Base-by-base conservation (phyloP, 805 yeast species). In the Cyberlindnera mrakii region DNA sequence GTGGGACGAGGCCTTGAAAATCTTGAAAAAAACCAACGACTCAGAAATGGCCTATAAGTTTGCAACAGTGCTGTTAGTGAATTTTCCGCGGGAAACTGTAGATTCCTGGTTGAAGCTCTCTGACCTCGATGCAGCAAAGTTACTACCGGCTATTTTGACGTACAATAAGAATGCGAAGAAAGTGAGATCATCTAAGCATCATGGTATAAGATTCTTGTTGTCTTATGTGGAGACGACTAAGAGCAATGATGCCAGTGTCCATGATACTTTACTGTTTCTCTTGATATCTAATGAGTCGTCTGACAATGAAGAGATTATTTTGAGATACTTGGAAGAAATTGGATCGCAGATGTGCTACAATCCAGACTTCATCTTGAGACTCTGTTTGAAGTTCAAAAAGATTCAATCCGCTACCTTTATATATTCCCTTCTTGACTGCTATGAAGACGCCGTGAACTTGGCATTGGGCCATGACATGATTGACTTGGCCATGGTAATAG, bases 361-460 rank as follows among this genome's bases (percentile, higher is more conserved):
- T 55, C 65, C 79, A 2, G 88, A 86, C 50, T 86, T 85, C 52
- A 75, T 90, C 4, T 60, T 93, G 29, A 68, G 97, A 43, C 59
- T 89, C 27, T 85, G 95, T 52, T 69, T 85, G 39, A 74, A 72
- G 43, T 73, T 75, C 55, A 60, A 74, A 10, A 78, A 77, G 45
- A 67, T 71, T 39, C 77, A 77, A 46, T 74, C 90, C 1, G 89
- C 96, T 1, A 78, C 88, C 9, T 72, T 75, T 45, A 72, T 93
- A n/a, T 79, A 84, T 52, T 76, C 93, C 1, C 68, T 76, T 40
- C 63, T 87, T 62, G 77, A 72, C 4, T 70, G 85, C 37, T 85
- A 73, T 56, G 95, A 88, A 47, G 89, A 85, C 42, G 97, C 98
- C 0, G 78, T 90, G 30, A 71, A 71, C 39, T 60, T 93, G 43